Conservation (phyloP, 192 early-diverging fungal species). For the Diversispora eburnea region DNA sequence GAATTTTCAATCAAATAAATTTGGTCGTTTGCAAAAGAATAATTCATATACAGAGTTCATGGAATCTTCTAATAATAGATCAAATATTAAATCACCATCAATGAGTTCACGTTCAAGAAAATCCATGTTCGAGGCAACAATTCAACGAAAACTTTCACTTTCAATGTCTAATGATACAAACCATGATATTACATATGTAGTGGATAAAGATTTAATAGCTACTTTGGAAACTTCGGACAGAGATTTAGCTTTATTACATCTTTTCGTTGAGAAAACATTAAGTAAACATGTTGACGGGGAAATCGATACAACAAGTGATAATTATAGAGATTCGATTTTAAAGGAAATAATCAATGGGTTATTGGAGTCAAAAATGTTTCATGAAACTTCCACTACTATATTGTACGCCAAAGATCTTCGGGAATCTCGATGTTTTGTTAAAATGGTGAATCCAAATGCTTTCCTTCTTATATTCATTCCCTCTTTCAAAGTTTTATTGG, state of each 20-base stretch:
- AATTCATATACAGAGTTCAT: no score
- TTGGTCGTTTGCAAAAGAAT: no score
- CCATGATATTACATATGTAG: conserved; percentile 1
- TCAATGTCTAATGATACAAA: neutral
- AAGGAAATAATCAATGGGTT: conserved; percentile 37
- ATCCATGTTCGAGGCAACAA: neutral
- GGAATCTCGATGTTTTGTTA: conserved; percentile 57
- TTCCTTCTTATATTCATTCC: conserved; percentile 50
- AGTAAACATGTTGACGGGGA: conserved; percentile 44
- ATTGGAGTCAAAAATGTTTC: conserved; percentile 15
- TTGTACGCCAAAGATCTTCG: conserved; percentile 37
- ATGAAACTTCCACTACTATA: conserved; percentile 35
- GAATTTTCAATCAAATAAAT: neutral
- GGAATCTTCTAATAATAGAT: no score
- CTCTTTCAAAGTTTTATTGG: conserved; percentile 35
- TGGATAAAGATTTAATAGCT: conserved; percentile 1
- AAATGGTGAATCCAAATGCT: conserved; percentile 44
- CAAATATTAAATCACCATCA: neutral
- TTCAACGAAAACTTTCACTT: conserved; percentile 1
- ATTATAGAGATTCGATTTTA: conserved; percentile 38
- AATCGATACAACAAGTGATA: conserved; percentile 37
- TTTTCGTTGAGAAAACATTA: conserved; percentile 51
- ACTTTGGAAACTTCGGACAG: conserved; percentile 33
- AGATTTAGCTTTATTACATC: conserved; percentile 48
- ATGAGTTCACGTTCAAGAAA: neutral